Base-by-base conservation (phyloP, 2,329 filamentous ascomycete species). In the Penicillium janthinellum region DNA sequence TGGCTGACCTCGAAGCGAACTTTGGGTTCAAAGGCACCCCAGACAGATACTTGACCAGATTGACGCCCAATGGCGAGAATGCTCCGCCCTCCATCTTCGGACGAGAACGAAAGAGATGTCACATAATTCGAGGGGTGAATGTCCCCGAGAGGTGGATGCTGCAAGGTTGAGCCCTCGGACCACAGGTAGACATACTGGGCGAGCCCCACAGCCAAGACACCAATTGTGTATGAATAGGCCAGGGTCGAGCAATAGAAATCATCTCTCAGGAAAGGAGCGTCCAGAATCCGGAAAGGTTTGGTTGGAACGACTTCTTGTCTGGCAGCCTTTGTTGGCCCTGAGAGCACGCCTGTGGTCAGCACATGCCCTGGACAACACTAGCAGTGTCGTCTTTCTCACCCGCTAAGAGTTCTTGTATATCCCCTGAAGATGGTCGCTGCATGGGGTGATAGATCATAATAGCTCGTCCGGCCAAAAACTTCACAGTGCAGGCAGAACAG, bases 211-310 rank as follows among this genome's bases (percentile, higher is more conserved):
- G 92, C 94, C 15, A 99, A 83, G 14, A 89, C 90, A 55, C 90
- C 85, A 53, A 87, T 85, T 7, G 86, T 90, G 42, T 84, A 76
- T 0, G 90, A 96, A 74, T 96, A 98, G 10, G 95, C 92, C 56
- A 99, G 82, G 2, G 93, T 83, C 0, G 93, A 95, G 77, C 92
- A 97, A 74, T 99, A 99, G 74, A 93, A 99, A 75, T 99, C 94
- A 69, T 98, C 92, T 58, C 92, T 87, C n/a, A 98, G 81, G 54
- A 87, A 86, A 2, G 93, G 92, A 8, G 94, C 94, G 77, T 97
- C 92, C 5, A 99, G 83, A 6, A 97, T 90, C 78, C 90, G 90
- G 78, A 96, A 96, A 5, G 92, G 91, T 17, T 90, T 84, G 7
- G 84, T 82, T 39, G 91, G 90, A 44, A 95, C 80, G 38, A 80